phyloP scores from a whole-genome alignment of 192 early-diverging fungal species.

The Dissophora ornata region DNA sequence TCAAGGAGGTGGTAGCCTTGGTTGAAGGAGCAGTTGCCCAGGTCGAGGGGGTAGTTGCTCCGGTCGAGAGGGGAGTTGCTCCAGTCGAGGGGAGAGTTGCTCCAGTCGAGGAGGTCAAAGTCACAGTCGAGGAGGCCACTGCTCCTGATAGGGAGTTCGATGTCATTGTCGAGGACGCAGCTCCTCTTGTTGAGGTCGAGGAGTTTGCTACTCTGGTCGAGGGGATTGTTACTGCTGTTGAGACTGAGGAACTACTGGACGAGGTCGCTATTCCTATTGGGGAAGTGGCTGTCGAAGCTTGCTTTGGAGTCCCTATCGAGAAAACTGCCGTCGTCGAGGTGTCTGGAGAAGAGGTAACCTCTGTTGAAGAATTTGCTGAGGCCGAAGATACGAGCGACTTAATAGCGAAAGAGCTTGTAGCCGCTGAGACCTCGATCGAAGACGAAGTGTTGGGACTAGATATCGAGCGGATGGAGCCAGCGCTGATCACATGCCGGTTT shows the following conservation, averaged over 20 bases:
- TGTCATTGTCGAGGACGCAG: not conserved
- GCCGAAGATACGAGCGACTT: not conserved
- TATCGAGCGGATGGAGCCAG: not conserved
- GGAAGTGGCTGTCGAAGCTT: no score
- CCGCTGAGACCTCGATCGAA: not conserved
- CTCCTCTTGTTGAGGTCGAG: not conserved
- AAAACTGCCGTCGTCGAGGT: no score
- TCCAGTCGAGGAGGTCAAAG: not conserved
- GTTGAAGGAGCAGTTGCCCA: not conserved
- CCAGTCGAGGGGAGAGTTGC: not conserved
- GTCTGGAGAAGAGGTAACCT: not conserved
- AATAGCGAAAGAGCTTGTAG: not conserved
- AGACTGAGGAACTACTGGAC: no score
- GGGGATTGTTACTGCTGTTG: no score
- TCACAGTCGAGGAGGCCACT: no score
- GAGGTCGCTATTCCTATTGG: no score
- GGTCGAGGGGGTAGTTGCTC: not conserved
- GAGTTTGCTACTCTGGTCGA: not conserved
- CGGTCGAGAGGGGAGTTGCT: not conserved
- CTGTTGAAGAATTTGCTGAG: not conserved
- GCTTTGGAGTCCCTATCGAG: no score
- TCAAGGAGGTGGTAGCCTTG: not conserved
- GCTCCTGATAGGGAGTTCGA: no score
- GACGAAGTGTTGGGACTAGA: not conserved
- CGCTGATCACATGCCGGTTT: not conserved